Base-by-base conservation (phyloP, 305 asterid genomes). In the Fraxinus velutina region DNA sequence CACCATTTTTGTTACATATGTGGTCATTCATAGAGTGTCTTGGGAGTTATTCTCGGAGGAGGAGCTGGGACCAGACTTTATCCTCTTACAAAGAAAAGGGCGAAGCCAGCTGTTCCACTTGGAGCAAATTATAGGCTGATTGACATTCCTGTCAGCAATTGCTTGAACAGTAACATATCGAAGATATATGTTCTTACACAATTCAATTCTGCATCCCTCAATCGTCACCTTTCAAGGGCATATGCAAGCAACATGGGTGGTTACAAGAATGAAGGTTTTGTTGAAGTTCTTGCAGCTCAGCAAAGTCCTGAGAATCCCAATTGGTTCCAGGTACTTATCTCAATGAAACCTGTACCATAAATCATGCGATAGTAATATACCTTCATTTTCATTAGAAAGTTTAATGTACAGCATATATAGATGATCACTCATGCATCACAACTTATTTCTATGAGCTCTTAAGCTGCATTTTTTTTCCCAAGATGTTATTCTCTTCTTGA, bases 241-340 rank as follows among this genome's bases (percentile, higher is more conserved):
- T 94, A 94, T 81, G 97, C 97, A 5, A 93, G 94, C 86, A 94
- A 93, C 80, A 90, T 92, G 98, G 97, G 94, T 0, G 94, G 98
- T 44, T 91, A 92, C 86, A 92, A 94, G 85, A 91, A 90, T 64
- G 97, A 92, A 84, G 98, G 97, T 34, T 94, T 94, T 81, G 98
- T 94, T 83, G 98, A 94, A 86, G 98, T 94, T 85, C 98, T 94
- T 87, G 98, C 98, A 9, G 98, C 98, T 86, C 98, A 94, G 79
- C 97, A 94, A 79, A 93, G 98, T 89, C 98, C 98, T 4, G 97
- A 93, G 83, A 93, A 93, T 76, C 98, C 98, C 72, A 90, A 93
- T 84, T 93, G 98, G 98, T 93, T 93, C 82, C 98, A 93, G 97
- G 97, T 93, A 85, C 36, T 24, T 72, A 57, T 37, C 75, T 73